These are phyloP conservation scores for Hibiscus mutabilis DNA, from an alignment of 345 rosid genomes.

Conservation along the genomic window DNA sequence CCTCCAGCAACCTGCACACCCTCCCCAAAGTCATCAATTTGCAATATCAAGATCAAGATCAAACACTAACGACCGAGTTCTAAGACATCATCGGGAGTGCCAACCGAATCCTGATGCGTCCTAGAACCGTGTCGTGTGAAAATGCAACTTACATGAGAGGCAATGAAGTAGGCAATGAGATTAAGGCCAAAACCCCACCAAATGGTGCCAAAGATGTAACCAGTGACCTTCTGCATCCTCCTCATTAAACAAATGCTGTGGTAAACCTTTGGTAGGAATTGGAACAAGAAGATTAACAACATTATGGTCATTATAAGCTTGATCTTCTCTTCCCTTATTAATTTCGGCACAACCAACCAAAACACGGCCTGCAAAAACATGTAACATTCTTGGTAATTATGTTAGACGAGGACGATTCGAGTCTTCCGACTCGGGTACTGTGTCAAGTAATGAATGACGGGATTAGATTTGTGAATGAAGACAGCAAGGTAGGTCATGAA, in stretches of 20 bases:
- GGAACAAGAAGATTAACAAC: constrained; percentile 33
- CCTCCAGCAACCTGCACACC: constrained; percentile 47
- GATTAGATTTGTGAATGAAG: neutral
- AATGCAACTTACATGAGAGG: constrained; percentile 30
- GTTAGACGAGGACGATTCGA: neutral
- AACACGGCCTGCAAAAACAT: constrained; percentile 23
- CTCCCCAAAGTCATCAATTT: neutral
- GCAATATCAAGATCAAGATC: neutral
- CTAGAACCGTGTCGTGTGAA: too few relatives aligned
- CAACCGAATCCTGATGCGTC: too few relatives aligned
- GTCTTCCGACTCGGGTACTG: too few relatives aligned
- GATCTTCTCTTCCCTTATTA: constrained; percentile 30
- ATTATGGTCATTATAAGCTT: constrained; percentile 25
- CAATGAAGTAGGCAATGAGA: constrained; percentile 34
- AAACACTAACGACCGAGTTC: too few relatives aligned
- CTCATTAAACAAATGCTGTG: constrained; percentile 42
- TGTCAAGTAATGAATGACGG: too few relatives aligned
- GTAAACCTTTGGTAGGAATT: constrained; percentile 44
- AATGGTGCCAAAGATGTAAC: constrained; percentile 49
- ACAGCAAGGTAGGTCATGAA: neutral
- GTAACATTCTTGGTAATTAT: neutral
- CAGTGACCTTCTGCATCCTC: constrained; percentile 46
- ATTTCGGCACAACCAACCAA: constrained; percentile 31
- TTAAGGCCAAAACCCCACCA: constrained; percentile 57
- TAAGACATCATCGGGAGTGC: too few relatives aligned